Base-by-base conservation (phyloP, 176 grass and related monocot genomes). In the Poa annua region DNA sequence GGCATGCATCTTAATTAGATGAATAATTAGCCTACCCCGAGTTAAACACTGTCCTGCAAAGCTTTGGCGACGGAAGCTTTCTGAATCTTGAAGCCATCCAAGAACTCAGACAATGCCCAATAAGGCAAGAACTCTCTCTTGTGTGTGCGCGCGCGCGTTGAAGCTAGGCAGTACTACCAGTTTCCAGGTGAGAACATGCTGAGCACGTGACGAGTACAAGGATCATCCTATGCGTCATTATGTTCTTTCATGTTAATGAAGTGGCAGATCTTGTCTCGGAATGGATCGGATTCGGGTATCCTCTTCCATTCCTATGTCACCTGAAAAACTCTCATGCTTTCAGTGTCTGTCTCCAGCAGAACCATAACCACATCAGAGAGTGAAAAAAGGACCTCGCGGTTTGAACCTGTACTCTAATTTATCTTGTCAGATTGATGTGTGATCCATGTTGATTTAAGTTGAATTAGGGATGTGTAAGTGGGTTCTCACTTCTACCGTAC, bases 1-100 rank as follows among this genome's bases (percentile, higher is more conserved):
- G 80, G 24, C 59, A 61, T 25, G 29, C 73, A 77, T 49, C 73
- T 59, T 64, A 62, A 82, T 69, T 76, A 72, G 66, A 11, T 15
- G 78, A 52, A 55, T 74, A 66, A 51, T 25, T 54, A 25, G 45
- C 13, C 16, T 20, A 65, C 55, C 55, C 8, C 51, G 10, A n/a
- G 9, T 55, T 3, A 36, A 51, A 25, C n/a, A 26, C 4, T 20
- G 54, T 10, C 54, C 54, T 11, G n/a, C 54, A 57, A 22, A 22
- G 54, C 20, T 57, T 57, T 22, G 15, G n/a, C 54, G 8, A 56
- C 16, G 3, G 54, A 32, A 61, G 57, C 9, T 29, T 74, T 17
- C 24, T 32, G 45, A 54, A 56, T 36, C 32, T 52, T 66, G 19
- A 81, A 68, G 36, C 64, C 32, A 68, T 25, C 47, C 39, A 53